These are phyloP conservation scores for Babesia bigemina DNA, from an alignment of 169 alveolate species.

Conservation along the genomic window DNA sequence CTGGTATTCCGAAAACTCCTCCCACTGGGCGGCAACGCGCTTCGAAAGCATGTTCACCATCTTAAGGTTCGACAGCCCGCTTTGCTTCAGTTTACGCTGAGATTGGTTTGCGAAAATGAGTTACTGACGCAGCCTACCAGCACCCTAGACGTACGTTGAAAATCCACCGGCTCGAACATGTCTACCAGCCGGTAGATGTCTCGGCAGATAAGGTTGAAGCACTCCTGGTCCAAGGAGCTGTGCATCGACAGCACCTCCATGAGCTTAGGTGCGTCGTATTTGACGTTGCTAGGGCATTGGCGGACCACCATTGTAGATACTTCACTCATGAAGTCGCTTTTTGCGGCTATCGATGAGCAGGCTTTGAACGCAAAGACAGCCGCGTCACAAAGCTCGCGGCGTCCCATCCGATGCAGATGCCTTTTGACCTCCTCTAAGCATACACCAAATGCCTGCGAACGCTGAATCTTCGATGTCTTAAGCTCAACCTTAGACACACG, in stretches of 20 bases:
- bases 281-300: conserved; percentile 14
- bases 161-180: conserved; percentile 81
- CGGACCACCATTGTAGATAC: conserved; percentile 28
- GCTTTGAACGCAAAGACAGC: conserved; percentile 66
- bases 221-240: conserved; percentile 28
- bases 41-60: conserved; percentile 71
- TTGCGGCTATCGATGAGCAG: not conserved
- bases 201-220: conserved; percentile 71
- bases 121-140: conserved; percentile 53
- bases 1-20: conserved; percentile 63
- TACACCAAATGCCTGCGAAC: conserved; percentile 14
- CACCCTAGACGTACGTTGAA: conserved; percentile 71
- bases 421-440: conserved; percentile 39
- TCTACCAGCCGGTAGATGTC: conserved; percentile 70
- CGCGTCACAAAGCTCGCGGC: conserved; percentile 47
- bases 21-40: conserved; percentile 57
- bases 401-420: conserved; percentile 53
- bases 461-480: not conserved
- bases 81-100: conserved; percentile 31
- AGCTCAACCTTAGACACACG: conserved; percentile 1
- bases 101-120: not conserved
- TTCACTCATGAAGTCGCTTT: conserved; percentile 42
- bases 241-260: conserved; percentile 67
- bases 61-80: conserved; percentile 41
- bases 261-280: conserved; percentile 72